Conservation (phyloP, 2,329 filamentous ascomycete species). For the Arthrobotrys sinensis region DNA sequence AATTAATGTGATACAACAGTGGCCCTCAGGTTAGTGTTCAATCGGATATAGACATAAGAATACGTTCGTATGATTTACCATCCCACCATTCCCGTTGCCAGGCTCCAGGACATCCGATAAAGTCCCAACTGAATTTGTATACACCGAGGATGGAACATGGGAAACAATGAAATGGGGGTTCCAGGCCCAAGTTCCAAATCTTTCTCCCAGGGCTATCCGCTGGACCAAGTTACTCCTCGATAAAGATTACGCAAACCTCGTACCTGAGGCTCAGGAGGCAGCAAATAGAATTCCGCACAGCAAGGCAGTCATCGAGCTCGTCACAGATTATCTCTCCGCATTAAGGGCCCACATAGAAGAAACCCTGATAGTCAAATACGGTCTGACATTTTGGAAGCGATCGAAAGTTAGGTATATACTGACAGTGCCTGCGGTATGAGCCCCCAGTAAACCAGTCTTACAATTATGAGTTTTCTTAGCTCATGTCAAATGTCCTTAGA, state of each 20-base stretch:
- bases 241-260: slow-evolving; percentile 1
- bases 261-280: slow-evolving; percentile 8
- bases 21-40: slow-evolving; percentile 20
- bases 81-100: background rate
- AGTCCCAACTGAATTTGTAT: slow-evolving; percentile 31
- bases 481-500: background rate
- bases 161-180: slow-evolving; percentile 37
- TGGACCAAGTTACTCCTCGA: slow-evolving; percentile 35
- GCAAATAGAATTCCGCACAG: background rate
- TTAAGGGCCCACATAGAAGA: slow-evolving; percentile 12
- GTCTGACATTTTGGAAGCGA: slow-evolving; percentile 1
- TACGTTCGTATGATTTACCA: background rate
- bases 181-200: background rate
- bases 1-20: slow-evolving; percentile 30
- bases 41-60: background rate
- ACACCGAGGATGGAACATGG: slow-evolving; percentile 24
- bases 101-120: slow-evolving; percentile 13
- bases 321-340: slow-evolving; percentile 23
- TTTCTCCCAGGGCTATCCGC: background rate
- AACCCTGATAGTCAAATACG: background rate
- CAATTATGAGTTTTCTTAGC: background rate
- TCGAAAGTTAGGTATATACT: slow-evolving; percentile 9
- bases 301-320: slow-evolving; percentile 9
- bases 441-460: too few species aligned
- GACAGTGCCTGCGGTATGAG: slow-evolving; percentile 28